Percentiles rank a stretch among this genome's conserved stretches.
Conservation (phyloP, 176 grass and related monocot genomes). For the Poa pratensis region DNA sequence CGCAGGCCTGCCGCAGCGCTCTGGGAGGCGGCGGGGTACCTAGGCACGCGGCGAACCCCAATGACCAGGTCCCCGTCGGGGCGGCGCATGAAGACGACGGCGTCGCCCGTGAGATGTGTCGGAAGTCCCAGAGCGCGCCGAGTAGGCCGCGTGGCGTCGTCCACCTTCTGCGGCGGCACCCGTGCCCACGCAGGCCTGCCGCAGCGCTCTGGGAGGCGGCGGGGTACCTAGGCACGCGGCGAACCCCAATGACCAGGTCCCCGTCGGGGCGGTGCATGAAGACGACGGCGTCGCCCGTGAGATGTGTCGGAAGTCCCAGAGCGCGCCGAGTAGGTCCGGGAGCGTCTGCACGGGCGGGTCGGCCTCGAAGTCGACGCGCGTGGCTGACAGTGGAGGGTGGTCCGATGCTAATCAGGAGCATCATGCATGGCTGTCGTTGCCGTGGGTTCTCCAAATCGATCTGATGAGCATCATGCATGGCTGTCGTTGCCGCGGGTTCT, state of each 20-base stretch:
- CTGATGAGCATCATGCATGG: no score
- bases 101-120: conserved; percentile 75
- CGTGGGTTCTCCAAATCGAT: no score
- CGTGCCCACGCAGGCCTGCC: conserved; percentile 29
- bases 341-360: conserved; percentile 68
- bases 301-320: conserved; percentile 71
- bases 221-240: conserved; percentile 42
- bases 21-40: no score
- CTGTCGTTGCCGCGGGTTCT: no score
- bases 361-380: conserved; percentile 41
- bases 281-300: conserved; percentile 61
- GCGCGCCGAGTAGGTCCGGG: conserved; percentile 25
- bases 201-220: no score
- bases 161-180: conserved; percentile 45
- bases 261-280: conserved; percentile 54
- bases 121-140: conserved; percentile 44
- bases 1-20: background rate
- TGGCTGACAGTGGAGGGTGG: no score
- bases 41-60: conserved; percentile 42
- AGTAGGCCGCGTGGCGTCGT: conserved; percentile 37
- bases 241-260: conserved; percentile 46
- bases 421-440: no score
- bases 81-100: conserved; percentile 65
- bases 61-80: conserved; percentile 35
- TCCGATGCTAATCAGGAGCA: no score